Evolutionary conservation across 352 stramenopile species (phyloP).

Genomic region (Plasmopara viticola): DNA sequence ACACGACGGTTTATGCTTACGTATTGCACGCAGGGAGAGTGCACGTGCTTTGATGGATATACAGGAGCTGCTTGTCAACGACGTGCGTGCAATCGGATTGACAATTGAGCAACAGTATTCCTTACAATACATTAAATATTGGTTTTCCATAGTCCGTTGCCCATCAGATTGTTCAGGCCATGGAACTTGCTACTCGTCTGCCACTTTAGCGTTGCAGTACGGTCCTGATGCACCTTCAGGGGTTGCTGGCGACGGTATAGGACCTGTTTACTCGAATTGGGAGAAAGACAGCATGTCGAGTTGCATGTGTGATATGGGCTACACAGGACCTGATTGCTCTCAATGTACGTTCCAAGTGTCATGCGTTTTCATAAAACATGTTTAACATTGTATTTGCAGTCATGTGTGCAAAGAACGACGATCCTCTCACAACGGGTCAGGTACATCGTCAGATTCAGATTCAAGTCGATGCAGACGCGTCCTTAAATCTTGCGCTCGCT

Average conservation of each 20-base stretch:
- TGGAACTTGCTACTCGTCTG: slow-evolving; percentile 53
- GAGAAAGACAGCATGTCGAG: slow-evolving; percentile 69
- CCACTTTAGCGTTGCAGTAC: slow-evolving; percentile 41
- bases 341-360: slow-evolving; percentile 32
- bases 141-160: slow-evolving; percentile 33
- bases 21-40: too few species aligned
- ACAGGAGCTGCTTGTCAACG: too few species aligned
- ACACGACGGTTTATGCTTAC: too few species aligned
- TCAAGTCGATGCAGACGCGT: slow-evolving; percentile 27
- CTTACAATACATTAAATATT: too few species aligned
- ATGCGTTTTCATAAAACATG: not conserved
- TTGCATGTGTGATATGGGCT: slow-evolving; percentile 83
- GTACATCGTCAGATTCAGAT: slow-evolving; percentile 53
- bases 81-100: too few species aligned
- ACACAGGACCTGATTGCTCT: slow-evolving; percentile 80
- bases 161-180: slow-evolving; percentile 58
- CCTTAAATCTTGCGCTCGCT: slow-evolving; percentile 1
- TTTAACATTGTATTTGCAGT: too few species aligned
- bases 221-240: slow-evolving; percentile 7
- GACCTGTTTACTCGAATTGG: slow-evolving; percentile 76
- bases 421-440: slow-evolving; percentile 74
- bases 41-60: too few species aligned
- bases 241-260: slow-evolving; percentile 34
- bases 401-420: slow-evolving; percentile 39
- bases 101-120: too few species aligned